Conservation (phyloP, 768 basidiomycete species). For the Leccinum obscurum region DNA sequence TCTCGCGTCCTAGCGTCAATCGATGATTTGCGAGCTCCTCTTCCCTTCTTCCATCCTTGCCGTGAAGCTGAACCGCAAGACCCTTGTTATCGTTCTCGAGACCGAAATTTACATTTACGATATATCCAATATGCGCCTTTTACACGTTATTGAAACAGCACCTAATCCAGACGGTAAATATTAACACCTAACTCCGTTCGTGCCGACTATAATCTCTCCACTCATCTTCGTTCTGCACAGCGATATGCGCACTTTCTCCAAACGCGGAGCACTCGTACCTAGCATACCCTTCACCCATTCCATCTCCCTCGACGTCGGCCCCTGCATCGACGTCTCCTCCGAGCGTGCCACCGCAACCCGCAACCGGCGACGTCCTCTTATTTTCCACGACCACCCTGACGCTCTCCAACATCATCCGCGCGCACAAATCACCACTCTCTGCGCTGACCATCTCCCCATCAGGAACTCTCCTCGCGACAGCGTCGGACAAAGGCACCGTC, state of each 20-base stretch:
- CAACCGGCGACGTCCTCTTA: constrained; percentile 84
- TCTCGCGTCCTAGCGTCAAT: constrained; percentile 68
- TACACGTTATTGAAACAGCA: constrained; percentile 97
- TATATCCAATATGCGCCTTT: constrained; percentile 95
- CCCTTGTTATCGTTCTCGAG: constrained; percentile 93
- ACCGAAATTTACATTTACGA: constrained; percentile 99
- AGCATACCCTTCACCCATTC: constrained; percentile 94
- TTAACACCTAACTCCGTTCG: background rate
- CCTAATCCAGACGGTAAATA: constrained; percentile 87
- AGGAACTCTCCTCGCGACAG: constrained; percentile 90
- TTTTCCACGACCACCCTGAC: constrained; percentile 93
- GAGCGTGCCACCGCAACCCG: constrained; percentile 41
- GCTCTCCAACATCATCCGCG: constrained; percentile 94
- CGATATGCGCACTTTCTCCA: constrained; percentile 92
- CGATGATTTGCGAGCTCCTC: constrained; percentile 97
- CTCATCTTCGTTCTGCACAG: constrained; percentile 41
- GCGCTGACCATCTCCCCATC: constrained; percentile 81
- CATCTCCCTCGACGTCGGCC: constrained; percentile 69
- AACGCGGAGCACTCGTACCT: constrained; percentile 92
- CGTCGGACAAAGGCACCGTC: constrained; percentile 94
- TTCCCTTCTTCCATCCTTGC: constrained; percentile 96
- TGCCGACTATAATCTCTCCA: background rate
- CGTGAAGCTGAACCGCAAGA: constrained; percentile 98
- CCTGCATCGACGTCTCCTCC: constrained; percentile 40
- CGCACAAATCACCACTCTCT: constrained; percentile 93